phyloP scores from a whole-genome alignment of 805 yeast genomes.

The Cyberlindnera maritima region DNA sequence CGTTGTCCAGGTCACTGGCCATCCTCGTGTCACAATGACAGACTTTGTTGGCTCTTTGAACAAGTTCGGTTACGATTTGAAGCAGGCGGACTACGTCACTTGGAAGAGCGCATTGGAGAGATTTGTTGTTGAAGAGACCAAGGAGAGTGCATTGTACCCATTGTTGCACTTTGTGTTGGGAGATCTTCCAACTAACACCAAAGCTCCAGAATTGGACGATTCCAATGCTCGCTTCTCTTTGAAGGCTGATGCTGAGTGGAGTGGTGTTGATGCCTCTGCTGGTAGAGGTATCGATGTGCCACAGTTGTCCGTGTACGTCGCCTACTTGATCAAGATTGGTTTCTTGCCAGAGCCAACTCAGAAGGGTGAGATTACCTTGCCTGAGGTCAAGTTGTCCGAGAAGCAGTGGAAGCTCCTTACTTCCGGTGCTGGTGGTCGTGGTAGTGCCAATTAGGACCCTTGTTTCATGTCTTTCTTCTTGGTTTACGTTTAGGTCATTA shows the following conservation, averaged over 20 bases:
- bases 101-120: slow-evolving; percentile 81
- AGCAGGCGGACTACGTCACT: slow-evolving; percentile 59
- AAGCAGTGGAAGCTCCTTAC: slow-evolving; percentile 57
- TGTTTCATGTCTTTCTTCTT: background rate
- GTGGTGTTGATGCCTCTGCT: slow-evolving; percentile 61
- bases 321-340: slow-evolving; percentile 78
- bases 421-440: slow-evolving; percentile 74
- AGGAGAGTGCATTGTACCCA: slow-evolving; percentile 89
- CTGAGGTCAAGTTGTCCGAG: slow-evolving; percentile 51
- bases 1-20: slow-evolving; percentile 96
- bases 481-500: background rate
- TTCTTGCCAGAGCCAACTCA: slow-evolving; percentile 66
- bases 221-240: slow-evolving; percentile 72
- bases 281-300: slow-evolving; percentile 75
- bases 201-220: slow-evolving; percentile 95
- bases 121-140: slow-evolving; percentile 68
- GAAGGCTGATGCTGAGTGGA: slow-evolving; percentile 54
- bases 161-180: slow-evolving; percentile 91
- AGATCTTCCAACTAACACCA: slow-evolving; percentile 84
- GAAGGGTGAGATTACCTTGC: slow-evolving; percentile 44
- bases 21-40: slow-evolving; percentile 83
- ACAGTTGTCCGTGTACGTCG: slow-evolving; percentile 71
- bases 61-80: slow-evolving; percentile 70
- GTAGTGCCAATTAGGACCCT: slow-evolving; percentile 44
- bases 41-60: slow-evolving; percentile 66